Evolutionary conservation across 257 asterid genomes (phyloP), one percentile per base, ranked within the genome.

Genomic region (Solanum sparsipilum): DNA sequence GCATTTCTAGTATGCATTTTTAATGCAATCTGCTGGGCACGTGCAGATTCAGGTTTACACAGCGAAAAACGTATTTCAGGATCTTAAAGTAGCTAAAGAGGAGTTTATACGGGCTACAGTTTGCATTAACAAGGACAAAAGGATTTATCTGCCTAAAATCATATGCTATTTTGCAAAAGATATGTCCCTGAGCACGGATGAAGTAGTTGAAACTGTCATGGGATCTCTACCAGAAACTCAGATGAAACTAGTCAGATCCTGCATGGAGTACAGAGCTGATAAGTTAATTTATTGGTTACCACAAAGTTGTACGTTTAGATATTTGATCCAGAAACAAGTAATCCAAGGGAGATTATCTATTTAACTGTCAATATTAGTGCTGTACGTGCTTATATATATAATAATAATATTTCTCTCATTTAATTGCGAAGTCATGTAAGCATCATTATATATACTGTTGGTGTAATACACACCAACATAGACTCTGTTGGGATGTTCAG

Each of bases 41-140:
- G 58, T 91, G 92, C 93, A 96, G 99, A 94, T 96, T 29, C 94
- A 96, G 13, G 88, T 94, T 38, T 96, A 92, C 94, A 90, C 88
- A 0, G 97, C 98, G 31, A 91, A 89, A 84, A 91, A 60, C 39
- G 91, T 96, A 76, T 96, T 95, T 74, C 92, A 92, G 39, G 97
- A 94, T 86, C 94, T 96, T 67, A 93, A 91, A 88, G 89, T 91
- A 27, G 98, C 98, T 5, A 94, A 93, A 88, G 95, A 95, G 88
- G 98, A 95, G 92, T 96, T 92, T 58, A 92, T 95, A 89, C 92
- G 86, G 88, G 90, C 95, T 29, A 92, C 92, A 20, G 93, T 90
- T 38, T 91, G 92, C 63, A 88, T 94, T 32, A 94, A 95, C 67
- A 93, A 94, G 88, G 95, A 94, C 88, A 90, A 93, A 58, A 94